Evolutionary conservation across 1,284 basidiomycete genomes (phyloP).

Genomic region (Ceratobasidium sp.): DNA sequence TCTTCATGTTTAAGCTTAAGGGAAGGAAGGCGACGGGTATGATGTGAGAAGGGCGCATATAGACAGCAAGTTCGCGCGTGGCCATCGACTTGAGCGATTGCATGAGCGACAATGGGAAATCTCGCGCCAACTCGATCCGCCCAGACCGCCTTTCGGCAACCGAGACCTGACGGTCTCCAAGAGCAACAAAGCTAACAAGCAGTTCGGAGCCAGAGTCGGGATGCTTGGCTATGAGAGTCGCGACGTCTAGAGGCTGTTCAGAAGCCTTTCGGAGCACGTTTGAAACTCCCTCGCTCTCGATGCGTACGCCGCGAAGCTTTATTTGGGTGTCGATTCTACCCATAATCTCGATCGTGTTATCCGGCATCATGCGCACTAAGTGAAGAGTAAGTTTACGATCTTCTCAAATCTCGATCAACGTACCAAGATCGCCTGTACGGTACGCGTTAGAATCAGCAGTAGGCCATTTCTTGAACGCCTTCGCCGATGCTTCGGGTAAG

Average conservation of each 20-base stretch:
- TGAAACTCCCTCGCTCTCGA: slow-evolving; percentile 67
- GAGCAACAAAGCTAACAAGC: slow-evolving; percentile 65
- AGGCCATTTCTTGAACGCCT: slow-evolving; percentile 66
- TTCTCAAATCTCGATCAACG: neutral
- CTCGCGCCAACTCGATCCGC: slow-evolving; percentile 55
- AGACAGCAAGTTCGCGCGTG: slow-evolving; percentile 65
- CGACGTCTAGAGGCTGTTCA: slow-evolving; percentile 57
- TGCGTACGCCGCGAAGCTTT: slow-evolving; percentile 68
- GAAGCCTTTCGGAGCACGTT: slow-evolving; percentile 62
- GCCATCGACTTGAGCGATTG: slow-evolving; percentile 56
- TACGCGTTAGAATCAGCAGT: slow-evolving; percentile 60
- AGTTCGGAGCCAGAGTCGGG: slow-evolving; percentile 64
- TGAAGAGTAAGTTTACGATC: neutral
- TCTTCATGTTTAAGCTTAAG: slow-evolving; percentile 65
- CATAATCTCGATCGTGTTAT: slow-evolving; percentile 66
- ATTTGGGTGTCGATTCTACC: slow-evolving; percentile 71
- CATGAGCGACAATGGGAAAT: slow-evolving; percentile 57
- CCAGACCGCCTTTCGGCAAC: slow-evolving; percentile 59
- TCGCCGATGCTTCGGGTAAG: slow-evolving; percentile 62
- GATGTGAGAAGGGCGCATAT: slow-evolving; percentile 68
- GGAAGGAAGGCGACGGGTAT: slow-evolving; percentile 65
- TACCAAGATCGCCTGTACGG: slow-evolving; percentile 64
- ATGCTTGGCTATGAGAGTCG: slow-evolving; percentile 64
- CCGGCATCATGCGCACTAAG: slow-evolving; percentile 66
- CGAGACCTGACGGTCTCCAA: slow-evolving; percentile 55